Conservation (phyloP, 1,139 yeast species). For the Kurtzmaniella natalensis region DNA sequence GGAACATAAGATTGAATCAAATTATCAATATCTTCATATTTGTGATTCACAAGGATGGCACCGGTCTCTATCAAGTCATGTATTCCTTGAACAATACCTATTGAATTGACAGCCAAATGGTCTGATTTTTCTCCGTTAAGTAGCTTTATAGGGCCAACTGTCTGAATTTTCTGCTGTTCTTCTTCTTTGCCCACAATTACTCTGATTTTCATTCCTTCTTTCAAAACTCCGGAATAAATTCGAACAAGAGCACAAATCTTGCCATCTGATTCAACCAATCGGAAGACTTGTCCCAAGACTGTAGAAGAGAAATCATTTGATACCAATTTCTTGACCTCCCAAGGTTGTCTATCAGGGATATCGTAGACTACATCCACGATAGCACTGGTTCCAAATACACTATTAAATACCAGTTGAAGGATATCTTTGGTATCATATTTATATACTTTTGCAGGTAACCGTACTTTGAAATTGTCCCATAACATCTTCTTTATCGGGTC, state of each 20-base stretch:
- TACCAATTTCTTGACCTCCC: constrained; percentile 3
- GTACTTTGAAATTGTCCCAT: constrained; percentile 42
- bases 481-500: constrained; percentile 31
- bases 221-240: constrained; percentile 57
- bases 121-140: constrained; percentile 64
- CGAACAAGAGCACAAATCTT: constrained; percentile 54
- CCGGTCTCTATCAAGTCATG: constrained; percentile 52
- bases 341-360: not conserved
- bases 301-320: constrained; percentile 49
- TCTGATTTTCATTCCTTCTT: constrained; percentile 42
- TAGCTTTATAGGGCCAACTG: constrained; percentile 48
- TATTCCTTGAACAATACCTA: constrained; percentile 66
- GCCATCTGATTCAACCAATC: constrained; percentile 47
- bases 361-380: constrained; percentile 1
- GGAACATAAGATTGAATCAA: constrained; percentile 38
- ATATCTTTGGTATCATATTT: not conserved
- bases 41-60: constrained; percentile 43
- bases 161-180: constrained; percentile 46
- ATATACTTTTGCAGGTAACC: constrained; percentile 16
- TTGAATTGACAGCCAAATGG: constrained; percentile 56
- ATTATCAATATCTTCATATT: constrained; percentile 7
- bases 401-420: not conserved
- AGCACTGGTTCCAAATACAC: not conserved
- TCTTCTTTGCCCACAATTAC: constrained; percentile 60
- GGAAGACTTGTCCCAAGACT: constrained; percentile 15